Evolutionary conservation across 2,329 filamentous ascomycete species (phyloP).

Genomic region (Hymenoscyphus repandus): DNA sequence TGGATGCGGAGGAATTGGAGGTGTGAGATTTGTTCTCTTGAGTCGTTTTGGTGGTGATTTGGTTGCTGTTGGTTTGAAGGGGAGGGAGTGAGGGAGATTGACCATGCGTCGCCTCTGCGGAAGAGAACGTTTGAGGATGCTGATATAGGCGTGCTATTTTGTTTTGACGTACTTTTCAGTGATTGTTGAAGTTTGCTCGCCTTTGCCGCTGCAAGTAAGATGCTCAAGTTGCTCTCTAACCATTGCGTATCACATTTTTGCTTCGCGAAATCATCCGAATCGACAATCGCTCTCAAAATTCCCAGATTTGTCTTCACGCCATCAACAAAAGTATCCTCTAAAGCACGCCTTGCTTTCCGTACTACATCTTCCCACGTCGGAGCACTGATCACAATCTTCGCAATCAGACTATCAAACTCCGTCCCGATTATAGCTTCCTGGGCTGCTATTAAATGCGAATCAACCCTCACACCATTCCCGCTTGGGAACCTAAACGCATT

Average conservation of each 20-base stretch:
- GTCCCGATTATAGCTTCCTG: slow-evolving; percentile 38
- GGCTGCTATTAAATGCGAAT: slow-evolving; percentile 36
- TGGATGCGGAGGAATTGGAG: slow-evolving; percentile 48
- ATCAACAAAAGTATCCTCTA: slow-evolving; percentile 48
- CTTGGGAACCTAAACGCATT: slow-evolving; percentile 47
- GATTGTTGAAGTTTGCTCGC: neutral
- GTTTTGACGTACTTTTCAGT: neutral
- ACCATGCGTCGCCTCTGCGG: slow-evolving; percentile 55
- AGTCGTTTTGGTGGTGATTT: slow-evolving; percentile 11
- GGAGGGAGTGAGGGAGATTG: slow-evolving; percentile 40
- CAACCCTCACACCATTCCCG: slow-evolving; percentile 48
- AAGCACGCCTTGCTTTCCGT: slow-evolving; percentile 47
- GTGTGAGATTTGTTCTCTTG: slow-evolving; percentile 38
- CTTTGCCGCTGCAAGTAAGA: slow-evolving; percentile 30
- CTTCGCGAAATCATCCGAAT: slow-evolving; percentile 42
- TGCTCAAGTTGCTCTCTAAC: slow-evolving; percentile 45
- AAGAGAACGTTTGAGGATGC: slow-evolving; percentile 41
- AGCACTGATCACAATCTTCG: slow-evolving; percentile 41
- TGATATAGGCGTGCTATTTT: slow-evolving; percentile 11
- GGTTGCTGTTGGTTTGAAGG: neutral
- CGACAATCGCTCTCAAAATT: slow-evolving; percentile 48
- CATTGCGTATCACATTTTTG: slow-evolving; percentile 50
- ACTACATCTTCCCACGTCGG: slow-evolving; percentile 46
- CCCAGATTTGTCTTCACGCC: slow-evolving; percentile 55
- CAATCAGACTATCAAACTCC: slow-evolving; percentile 43